These are phyloP conservation scores for Ulota crispa DNA, from an alignment of 225 moss, liverwort and hornwort genomes.

Conservation along the genomic window DNA sequence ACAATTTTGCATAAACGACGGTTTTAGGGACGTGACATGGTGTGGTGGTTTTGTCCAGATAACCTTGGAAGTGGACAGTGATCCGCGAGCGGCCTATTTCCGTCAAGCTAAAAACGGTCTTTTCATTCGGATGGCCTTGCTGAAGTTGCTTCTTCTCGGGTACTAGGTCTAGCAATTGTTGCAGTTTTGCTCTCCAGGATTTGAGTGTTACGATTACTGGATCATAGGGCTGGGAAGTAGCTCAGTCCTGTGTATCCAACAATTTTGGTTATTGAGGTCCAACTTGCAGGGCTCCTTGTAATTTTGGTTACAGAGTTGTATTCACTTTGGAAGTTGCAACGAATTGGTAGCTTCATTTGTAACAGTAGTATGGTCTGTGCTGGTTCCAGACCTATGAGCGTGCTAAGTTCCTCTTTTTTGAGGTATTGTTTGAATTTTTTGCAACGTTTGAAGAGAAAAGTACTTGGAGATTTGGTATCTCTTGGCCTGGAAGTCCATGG, in stretches of 20 bases:
- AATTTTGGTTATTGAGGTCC: slow-evolving; percentile 23
- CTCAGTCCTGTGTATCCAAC: slow-evolving; percentile 10
- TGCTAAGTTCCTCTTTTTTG: neutral
- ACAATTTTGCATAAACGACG: neutral
- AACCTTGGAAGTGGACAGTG: slow-evolving; percentile 81
- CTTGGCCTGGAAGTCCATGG: neutral
- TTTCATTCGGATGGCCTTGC: slow-evolving; percentile 87
- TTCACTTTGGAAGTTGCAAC: neutral
- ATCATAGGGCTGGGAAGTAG: slow-evolving; percentile 12
- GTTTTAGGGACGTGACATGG: neutral
- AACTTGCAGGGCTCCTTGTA: neutral
- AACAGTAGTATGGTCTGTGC: neutral
- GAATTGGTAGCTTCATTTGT: neutral
- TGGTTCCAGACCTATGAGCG: neutral
- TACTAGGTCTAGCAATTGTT: slow-evolving; percentile 27
- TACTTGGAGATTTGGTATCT: neutral
- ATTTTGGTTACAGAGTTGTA: slow-evolving; percentile 7
- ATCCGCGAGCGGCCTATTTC: slow-evolving; percentile 95
- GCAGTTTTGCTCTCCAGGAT: slow-evolving; percentile 38
- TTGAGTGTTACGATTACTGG: slow-evolving; percentile 14
- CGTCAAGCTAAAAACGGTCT: slow-evolving; percentile 98
- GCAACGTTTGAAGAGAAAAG: neutral
- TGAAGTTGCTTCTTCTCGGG: slow-evolving; percentile 84
- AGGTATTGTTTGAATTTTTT: too few species aligned
- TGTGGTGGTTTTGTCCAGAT: slow-evolving; percentile 57